Evolutionary conservation across 2,329 filamentous ascomycete genomes (phyloP), one percentile per base, ranked within the genome.

Genomic region (Rhinocladiella mackenziei): DNA sequence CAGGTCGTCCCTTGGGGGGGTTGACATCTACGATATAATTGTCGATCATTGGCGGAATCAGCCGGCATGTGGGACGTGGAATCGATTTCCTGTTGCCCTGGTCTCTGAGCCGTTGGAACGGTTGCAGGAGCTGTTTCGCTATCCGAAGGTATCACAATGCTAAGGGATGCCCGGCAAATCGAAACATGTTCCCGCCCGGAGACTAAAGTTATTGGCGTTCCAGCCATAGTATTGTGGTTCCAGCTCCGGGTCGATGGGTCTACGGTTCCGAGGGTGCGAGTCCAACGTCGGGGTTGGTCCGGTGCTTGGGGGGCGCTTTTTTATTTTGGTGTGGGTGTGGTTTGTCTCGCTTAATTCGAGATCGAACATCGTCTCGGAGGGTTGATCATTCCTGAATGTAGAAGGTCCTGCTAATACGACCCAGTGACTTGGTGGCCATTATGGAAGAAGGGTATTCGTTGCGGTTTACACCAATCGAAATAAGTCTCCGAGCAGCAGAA

Each of bases 381-480:
- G 30, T 8, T 10, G 39, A 42, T 34, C 30, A 15, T 33, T 26
- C 29, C 29, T 34, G 20, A 19, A 19, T 13, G 4, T 7, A 11
- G 15, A 15, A 14, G 32, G 14, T 10, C 14, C n/a, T n/a, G n/a
- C n/a, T n/a, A n/a, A n/a, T n/a, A n/a, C n/a, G n/a, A n/a, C n/a
- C n/a, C n/a, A n/a, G n/a, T n/a, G n/a, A n/a, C n/a, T n/a, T n/a
- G n/a, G n/a, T n/a, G n/a, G n/a, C n/a, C n/a, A n/a, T n/a, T n/a
- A n/a, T n/a, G n/a, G n/a, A n/a, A n/a, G n/a, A n/a, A n/a, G n/a
- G n/a, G n/a, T n/a, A n/a, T n/a, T 17, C 28, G 28, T 25, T 10
- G 39, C 28, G 30, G 29, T 26, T 32, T 34, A 25, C 39, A 10
- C 30, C 4, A 5, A 18, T 41, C 30, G 42, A 18, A 48, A 26